Percentiles rank a stretch among this genome's conserved stretches.
Conservation (phyloP, 495 filamentous ascomycete genomes). For the Tuber umbilicatum region DNA sequence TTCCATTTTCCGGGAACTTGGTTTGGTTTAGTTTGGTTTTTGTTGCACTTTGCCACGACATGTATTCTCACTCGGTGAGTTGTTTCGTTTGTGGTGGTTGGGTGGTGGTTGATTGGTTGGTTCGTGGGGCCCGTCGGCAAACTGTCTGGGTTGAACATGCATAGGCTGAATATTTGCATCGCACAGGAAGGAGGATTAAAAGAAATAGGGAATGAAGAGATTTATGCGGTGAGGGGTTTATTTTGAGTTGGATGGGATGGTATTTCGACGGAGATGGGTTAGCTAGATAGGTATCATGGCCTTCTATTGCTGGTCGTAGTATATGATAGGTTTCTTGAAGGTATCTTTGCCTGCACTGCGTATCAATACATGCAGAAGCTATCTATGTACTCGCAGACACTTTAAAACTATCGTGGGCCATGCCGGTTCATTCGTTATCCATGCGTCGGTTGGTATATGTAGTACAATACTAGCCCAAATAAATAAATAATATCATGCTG, state of each 20-base stretch:
- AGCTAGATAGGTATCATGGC: neutral
- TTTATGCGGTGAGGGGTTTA: neutral
- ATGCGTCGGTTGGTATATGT: neutral
- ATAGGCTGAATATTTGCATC: slow-evolving; percentile 3
- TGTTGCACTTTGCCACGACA: neutral
- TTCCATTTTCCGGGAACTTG: neutral
- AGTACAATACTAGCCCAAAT: neutral
- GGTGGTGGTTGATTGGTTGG: neutral
- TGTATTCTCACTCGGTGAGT: neutral
- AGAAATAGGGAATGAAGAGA: neutral
- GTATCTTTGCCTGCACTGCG: neutral
- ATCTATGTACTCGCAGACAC: neutral
- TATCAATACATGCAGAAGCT: neutral
- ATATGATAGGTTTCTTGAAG: neutral
- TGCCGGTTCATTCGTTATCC: neutral
- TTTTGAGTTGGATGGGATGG: neutral
- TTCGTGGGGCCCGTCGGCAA: neutral
- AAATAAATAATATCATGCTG: neutral
- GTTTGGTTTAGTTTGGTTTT: neutral
- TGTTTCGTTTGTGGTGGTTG: neutral
- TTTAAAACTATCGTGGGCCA: neutral
- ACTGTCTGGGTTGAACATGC: neutral
- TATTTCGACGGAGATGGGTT: neutral
- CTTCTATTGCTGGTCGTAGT: neutral
- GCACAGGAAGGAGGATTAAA: neutral